phyloP scores from a whole-genome alignment of 1,284 basidiomycete genomes.

The Trichosporon sp. region DNA sequence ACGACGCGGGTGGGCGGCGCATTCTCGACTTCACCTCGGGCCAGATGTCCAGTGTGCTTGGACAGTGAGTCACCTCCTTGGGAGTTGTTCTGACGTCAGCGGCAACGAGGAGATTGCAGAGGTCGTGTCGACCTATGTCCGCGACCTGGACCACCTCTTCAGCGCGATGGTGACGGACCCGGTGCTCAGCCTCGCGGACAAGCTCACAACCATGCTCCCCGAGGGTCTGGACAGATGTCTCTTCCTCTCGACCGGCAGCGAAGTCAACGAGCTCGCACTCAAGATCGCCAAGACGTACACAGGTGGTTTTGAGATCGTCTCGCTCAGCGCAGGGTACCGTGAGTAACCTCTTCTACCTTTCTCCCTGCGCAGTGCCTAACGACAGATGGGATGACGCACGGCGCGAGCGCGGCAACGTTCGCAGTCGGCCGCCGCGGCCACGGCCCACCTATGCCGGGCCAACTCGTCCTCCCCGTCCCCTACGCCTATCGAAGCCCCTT shows the following conservation, averaged over 20 bases:
- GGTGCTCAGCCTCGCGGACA: slow-evolving; percentile 39
- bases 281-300: slow-evolving; percentile 52
- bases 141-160: slow-evolving; percentile 48
- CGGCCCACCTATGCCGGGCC: slow-evolving; percentile 43
- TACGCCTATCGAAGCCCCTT: slow-evolving; percentile 45
- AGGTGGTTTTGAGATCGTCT: slow-evolving; percentile 46
- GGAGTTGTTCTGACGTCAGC: slow-evolving; percentile 14
- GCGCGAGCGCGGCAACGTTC: slow-evolving; percentile 45
- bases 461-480: slow-evolving; percentile 38
- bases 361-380: slow-evolving; percentile 1
- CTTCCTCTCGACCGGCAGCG: slow-evolving; percentile 46
- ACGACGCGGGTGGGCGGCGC: slow-evolving; percentile 41
- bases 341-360: background rate
- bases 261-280: slow-evolving; percentile 47
- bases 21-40: slow-evolving; percentile 50
- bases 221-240: slow-evolving; percentile 38
- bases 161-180: slow-evolving; percentile 44
- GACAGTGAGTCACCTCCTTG: slow-evolving; percentile 30
- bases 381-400: slow-evolving; percentile 46
- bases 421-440: slow-evolving; percentile 42
- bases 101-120: slow-evolving; percentile 45
- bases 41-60: slow-evolving; percentile 45
- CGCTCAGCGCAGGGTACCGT: slow-evolving; percentile 41
- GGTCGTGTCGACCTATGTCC: slow-evolving; percentile 36
- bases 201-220: slow-evolving; percentile 38